A percentile compares a stretch with the other conserved stretches of the same genome.
phyloP scores from a whole-genome alignment of 176 grass and related monocot species.

The Thinopyrum elongatum region DNA sequence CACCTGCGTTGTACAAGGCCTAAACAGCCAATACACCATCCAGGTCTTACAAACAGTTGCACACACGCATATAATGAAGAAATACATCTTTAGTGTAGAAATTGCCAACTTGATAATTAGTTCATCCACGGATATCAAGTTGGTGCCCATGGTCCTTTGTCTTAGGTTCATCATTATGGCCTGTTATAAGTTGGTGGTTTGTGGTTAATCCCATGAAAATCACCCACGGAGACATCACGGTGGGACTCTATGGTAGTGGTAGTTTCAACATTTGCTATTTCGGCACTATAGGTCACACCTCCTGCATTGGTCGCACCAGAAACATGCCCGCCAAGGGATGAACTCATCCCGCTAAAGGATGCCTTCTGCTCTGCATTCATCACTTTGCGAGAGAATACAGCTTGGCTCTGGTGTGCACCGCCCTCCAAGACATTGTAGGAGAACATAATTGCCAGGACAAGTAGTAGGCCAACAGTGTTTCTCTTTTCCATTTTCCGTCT shows the following conservation, averaged over 20 bases:
- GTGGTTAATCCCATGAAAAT: constrained; percentile 8
- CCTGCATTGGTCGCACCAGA: background rate
- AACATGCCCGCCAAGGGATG: background rate
- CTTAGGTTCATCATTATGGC: background rate
- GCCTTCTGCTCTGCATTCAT: constrained; percentile 14
- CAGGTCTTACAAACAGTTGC: background rate
- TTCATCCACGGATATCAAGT: background rate
- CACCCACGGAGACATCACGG: constrained; percentile 24
- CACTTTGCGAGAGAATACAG: constrained; percentile 8
- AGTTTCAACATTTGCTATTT: background rate
- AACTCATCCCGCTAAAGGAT: background rate
- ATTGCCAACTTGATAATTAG: background rate
- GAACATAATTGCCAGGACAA: constrained; percentile 1
- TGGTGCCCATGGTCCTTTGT: background rate
- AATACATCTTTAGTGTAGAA: background rate
- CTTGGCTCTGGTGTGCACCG: background rate
- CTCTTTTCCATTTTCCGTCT: background rate
- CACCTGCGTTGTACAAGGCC: too few species aligned
- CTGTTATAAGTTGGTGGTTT: constrained; percentile 19
- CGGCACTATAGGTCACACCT: background rate
- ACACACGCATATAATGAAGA: background rate
- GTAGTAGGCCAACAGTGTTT: background rate
- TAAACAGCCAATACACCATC: background rate
- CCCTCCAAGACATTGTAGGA: constrained; percentile 4
- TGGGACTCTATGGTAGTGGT: constrained; percentile 37